Conservation (phyloP, 257 asterid species). For the Cruciata laevipes region DNA sequence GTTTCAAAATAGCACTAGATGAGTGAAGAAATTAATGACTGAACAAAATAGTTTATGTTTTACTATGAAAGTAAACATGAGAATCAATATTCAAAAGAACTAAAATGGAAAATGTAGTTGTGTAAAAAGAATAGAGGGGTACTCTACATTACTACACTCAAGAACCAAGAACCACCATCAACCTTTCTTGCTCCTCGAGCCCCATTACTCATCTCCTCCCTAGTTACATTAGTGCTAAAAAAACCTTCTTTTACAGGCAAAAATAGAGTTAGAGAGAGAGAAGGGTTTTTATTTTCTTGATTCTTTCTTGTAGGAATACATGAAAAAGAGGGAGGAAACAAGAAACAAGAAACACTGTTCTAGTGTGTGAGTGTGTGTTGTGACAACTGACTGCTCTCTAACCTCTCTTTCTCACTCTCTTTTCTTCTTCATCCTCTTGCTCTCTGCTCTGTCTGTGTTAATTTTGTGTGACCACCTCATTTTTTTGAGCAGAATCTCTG, state of each 20-base stretch:
- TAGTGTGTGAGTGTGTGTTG: constrained; percentile 1
- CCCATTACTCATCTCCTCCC: constrained; percentile 31
- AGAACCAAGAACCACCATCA: constrained; percentile 27
- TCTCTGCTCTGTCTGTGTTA: constrained; percentile 8
- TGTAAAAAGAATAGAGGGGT: neutral
- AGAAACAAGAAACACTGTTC: constrained; percentile 13
- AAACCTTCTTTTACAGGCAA: constrained; percentile 12
- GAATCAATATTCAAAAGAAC: too few relatives aligned
- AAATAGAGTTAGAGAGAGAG: neutral
- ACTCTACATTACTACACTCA: constrained; percentile 18
- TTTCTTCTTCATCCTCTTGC: constrained; percentile 2
- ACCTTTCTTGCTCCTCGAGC: constrained; percentile 59
- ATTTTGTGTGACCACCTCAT: constrained; percentile 10
- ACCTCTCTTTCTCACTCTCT: constrained; percentile 13
- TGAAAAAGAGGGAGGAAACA: constrained; percentile 11
- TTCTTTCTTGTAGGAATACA: constrained; percentile 9
- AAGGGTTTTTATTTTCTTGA: neutral
- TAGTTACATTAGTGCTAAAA: neutral
- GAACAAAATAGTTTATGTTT: too few relatives aligned
- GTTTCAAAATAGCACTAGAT: too few relatives aligned
- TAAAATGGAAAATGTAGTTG: neutral
- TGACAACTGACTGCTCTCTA: constrained; percentile 11
- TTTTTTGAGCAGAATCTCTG: constrained; percentile 15
- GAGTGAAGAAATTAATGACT: too few relatives aligned
- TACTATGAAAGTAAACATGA: too few relatives aligned